Evolutionary conservation across 768 basidiomycete species (phyloP).

Genomic region (Tylopilus cervinicoccineus): DNA sequence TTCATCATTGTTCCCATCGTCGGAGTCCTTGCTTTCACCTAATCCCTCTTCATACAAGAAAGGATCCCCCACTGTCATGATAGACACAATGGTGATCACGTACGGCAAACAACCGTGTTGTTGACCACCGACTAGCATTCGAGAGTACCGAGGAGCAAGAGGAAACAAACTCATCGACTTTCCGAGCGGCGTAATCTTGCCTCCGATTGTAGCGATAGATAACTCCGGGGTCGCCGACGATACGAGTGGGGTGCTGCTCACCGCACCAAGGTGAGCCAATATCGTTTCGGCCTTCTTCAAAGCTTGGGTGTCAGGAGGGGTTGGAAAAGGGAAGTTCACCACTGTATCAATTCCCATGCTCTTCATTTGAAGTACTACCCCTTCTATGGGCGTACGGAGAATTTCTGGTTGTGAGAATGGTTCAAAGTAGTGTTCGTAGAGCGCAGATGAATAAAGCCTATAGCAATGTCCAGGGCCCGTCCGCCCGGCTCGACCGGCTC

Average conservation of each 20-base stretch:
- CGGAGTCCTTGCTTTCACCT: conserved; percentile 38
- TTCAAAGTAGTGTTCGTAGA: conserved; percentile 91
- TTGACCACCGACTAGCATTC: conserved; percentile 84
- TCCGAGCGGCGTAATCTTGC: conserved; percentile 86
- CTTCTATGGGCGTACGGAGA: conserved; percentile 92
- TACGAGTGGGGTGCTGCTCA: conserved; percentile 38
- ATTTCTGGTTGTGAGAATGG: conserved; percentile 89
- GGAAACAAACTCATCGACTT: conserved; percentile 92
- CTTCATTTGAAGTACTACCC: conserved; percentile 97
- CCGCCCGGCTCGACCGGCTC: conserved; percentile 94
- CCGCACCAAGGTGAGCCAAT: conserved; percentile 79
- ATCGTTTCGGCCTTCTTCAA: conserved; percentile 80
- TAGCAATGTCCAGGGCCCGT: conserved; percentile 99
- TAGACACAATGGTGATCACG: conserved; percentile 86
- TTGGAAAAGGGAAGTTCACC: conserved; percentile 97
- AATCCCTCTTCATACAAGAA: conserved; percentile 82
- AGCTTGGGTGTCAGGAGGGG: conserved; percentile 77
- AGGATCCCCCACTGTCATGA: conserved; percentile 91
- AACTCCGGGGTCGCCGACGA: conserved; percentile 14
- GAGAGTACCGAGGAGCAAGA: conserved; percentile 89
- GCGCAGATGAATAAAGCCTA: conserved; percentile 90
- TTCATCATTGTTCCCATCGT: conserved; percentile 36
- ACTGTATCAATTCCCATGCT: conserved; percentile 97
- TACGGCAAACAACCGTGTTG: conserved; percentile 93
- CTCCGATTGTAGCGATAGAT: conserved; percentile 35